Base-by-base conservation (phyloP, 805 yeast genomes). In the Candida qinlingensis region DNA sequence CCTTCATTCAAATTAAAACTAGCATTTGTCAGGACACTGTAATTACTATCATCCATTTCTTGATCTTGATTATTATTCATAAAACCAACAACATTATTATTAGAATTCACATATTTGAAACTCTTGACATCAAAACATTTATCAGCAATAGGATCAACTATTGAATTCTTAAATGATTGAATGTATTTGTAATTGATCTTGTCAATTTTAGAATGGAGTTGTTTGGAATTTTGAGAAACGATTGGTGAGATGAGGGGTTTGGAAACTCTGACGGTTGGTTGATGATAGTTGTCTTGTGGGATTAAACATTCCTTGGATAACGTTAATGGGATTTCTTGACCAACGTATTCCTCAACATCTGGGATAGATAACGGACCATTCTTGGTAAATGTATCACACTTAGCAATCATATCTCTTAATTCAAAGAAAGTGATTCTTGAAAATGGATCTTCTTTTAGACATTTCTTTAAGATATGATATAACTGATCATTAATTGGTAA, bases 401-500 rank as follows among this genome's bases (percentile, higher is more conserved):
- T 41, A 9, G 54, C 19, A 3, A 60, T 54, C n/a, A 54, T 27
- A 0, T 54, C 51, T 33, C 59, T 52, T 7, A 61, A 50, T 33
- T 60, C 56, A 29, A 48, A 48, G 9, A 61, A 36, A 0, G 58
- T 35, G 8, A 64, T 63, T 53, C 75, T 64, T 30, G 63, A 56
- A 19, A 53, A 57, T 29, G 74, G 73, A 37, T 67, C 64, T 35
- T 63, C 50, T 40, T 53, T 58, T 39, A 70, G 51, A 6, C 70
- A 58, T 29, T 59, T 57, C 3, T 53, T 62, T 41, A 87, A 65
- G 41, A 88, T 67, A 4, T 62, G 54, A 59, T 76, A 82, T 47
- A 88, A 71, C 52, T 83, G 84, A 19, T 67, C 61, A 30, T 91
- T 82, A 6, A 90, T 76, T 37, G 96, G 95, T 54, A 90, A 68